Conservation (phyloP, 176 grass and related monocot species). For the Paspalum vaginatum region DNA sequence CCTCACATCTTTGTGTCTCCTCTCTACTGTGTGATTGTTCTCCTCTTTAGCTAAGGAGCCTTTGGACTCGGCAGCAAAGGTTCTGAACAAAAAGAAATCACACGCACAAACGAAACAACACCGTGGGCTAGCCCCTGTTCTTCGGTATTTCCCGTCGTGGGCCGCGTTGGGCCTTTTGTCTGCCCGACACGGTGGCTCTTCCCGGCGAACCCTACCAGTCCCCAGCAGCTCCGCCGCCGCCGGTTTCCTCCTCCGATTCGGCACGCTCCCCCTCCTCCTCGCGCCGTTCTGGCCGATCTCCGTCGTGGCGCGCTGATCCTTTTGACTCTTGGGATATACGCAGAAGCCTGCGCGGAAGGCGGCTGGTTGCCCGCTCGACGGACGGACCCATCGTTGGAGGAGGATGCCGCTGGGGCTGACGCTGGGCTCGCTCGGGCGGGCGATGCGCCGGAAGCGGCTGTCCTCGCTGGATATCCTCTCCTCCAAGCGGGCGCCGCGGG, state of each 20-base stretch:
- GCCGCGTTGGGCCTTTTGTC: no score
- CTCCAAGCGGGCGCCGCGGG: conserved; percentile 80
- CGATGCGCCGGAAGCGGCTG: conserved; percentile 74
- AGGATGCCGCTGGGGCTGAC: conserved; percentile 93
- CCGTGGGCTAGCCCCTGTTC: no score
- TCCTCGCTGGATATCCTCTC: conserved; percentile 90
- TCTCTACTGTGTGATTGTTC: no score
- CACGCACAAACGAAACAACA: no score
- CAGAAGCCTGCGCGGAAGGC: background rate
- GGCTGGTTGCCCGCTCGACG: background rate
- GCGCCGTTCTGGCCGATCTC: background rate
- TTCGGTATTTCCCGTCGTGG: no score
- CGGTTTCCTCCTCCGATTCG: background rate
- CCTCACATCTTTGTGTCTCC: no score
- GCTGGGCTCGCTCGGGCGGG: conserved; percentile 62
- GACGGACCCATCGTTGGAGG: background rate
- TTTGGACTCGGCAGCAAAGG: no score
- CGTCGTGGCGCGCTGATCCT: background rate
- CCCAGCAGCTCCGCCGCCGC: conserved; percentile 43
- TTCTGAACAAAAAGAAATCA: no score
- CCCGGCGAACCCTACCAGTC: no score
- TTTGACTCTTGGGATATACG: background rate
- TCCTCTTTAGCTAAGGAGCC: no score
- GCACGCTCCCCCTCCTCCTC: conserved; percentile 8
- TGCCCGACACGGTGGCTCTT: no score